Conservation (phyloP, 2,329 filamentous ascomycete genomes). For the Microdochium trichocladiopsis region DNA sequence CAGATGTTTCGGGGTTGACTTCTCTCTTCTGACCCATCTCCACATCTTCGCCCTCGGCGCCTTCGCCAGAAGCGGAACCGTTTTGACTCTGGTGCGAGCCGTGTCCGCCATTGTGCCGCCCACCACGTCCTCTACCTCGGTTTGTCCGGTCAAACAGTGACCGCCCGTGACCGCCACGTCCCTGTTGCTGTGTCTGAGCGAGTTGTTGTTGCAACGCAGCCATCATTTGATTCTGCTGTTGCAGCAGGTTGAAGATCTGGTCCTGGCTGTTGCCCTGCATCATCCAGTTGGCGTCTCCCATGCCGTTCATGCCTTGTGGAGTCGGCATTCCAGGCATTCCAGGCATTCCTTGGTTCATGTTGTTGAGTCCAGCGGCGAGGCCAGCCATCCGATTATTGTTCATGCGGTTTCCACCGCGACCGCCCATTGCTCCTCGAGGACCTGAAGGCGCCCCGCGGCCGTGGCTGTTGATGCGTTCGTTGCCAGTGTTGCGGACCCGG, state of each 20-base stretch:
- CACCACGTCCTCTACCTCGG: conserved; percentile 43
- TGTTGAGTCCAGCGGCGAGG: conserved; percentile 37
- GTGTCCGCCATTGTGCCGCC: conserved; percentile 32
- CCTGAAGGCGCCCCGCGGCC: conserved; percentile 64
- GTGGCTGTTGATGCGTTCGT: conserved; percentile 77
- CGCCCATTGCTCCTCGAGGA: conserved; percentile 47
- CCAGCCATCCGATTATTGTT: conserved; percentile 43
- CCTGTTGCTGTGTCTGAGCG: conserved; percentile 44
- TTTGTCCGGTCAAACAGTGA: conserved; percentile 73
- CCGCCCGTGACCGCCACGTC: conserved; percentile 40
- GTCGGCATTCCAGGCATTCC: conserved; percentile 27
- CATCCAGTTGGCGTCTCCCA: conserved; percentile 39
- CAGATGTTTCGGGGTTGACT: conserved; percentile 53
- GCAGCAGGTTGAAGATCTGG: conserved; percentile 69
- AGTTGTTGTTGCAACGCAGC: conserved; percentile 61
- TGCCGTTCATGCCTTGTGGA: conserved; percentile 27
- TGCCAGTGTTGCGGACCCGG: conserved; percentile 66
- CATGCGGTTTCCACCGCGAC: conserved; percentile 40
- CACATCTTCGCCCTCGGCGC: conserved; percentile 48
- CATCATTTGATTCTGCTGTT: conserved; percentile 86
- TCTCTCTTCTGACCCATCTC: conserved; percentile 52
- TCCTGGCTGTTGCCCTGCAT: conserved; percentile 58
- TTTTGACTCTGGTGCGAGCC: conserved; percentile 18
- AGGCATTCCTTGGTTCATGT: conserved; percentile 33
- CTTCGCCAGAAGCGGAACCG: conserved; percentile 25